Evolutionary conservation across 2,329 filamentous ascomycete species (phyloP).

Genomic region (Tolypocladium tundrense): DNA sequence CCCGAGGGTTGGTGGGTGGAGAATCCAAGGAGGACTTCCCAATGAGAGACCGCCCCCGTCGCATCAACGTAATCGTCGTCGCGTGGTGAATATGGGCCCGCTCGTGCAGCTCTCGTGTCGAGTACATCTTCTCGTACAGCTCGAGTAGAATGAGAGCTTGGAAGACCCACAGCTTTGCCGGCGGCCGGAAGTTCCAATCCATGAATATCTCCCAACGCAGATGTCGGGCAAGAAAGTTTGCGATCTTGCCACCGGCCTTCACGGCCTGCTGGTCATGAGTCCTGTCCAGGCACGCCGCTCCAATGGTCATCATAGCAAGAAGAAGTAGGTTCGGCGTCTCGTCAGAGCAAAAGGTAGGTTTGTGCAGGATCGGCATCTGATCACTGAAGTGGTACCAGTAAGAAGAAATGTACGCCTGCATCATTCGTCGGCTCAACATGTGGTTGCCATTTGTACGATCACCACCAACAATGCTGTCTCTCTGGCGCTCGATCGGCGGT

Average conservation of each 20-base stretch:
- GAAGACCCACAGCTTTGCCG: conserved; percentile 93
- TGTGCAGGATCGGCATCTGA: conserved; percentile 88
- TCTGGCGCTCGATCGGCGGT: conserved; percentile 61
- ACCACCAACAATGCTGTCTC: conserved; percentile 69
- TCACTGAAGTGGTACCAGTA: conserved; percentile 95
- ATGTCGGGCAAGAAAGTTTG: conserved; percentile 86
- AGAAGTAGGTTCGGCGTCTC: conserved; percentile 76
- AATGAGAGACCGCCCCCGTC: conserved; percentile 81
- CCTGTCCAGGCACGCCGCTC: conserved; percentile 80
- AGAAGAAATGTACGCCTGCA: conserved; percentile 86
- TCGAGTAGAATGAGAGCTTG: conserved; percentile 83
- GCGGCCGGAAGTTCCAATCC: conserved; percentile 78
- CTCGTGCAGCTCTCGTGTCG: conserved; percentile 83
- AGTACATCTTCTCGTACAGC: conserved; percentile 97
- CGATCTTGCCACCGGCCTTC: conserved; percentile 68
- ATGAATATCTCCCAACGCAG: conserved; percentile 95
- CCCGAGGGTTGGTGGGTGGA: conserved; percentile 57
- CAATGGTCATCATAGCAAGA: conserved; percentile 84
- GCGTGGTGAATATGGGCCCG: conserved; percentile 94
- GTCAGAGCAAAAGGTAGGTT: conserved; percentile 84
- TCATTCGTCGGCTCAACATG: conserved; percentile 80
- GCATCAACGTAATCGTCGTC: conserved; percentile 90
- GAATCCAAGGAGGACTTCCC: conserved; percentile 78
- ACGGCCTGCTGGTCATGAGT: conserved; percentile 65
- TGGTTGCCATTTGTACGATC: conserved; percentile 56